Evolutionary conservation across 164 flowering plant genomes (phyloP), one percentile per base, ranked within the genome.

Genomic region (Paratinospora sagittata): DNA sequence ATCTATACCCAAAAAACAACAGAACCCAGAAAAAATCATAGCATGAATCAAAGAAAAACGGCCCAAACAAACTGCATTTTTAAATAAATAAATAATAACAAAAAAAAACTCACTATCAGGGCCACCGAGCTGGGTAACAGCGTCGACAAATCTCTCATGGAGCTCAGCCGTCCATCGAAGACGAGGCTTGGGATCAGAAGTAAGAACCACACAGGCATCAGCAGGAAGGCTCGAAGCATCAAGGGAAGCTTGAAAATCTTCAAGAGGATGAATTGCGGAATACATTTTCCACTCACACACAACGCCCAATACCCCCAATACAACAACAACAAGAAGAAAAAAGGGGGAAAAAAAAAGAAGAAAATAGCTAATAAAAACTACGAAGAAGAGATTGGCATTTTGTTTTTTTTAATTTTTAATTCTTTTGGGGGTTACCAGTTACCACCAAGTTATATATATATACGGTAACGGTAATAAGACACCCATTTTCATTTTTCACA

Each of bases 161-260:
- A 84, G 85, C 72, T 84, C 87, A 41, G 84, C 77, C 5, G 87
- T 84, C 87, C 87, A 84, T 37, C 87, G 74, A 37, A 84, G 84
- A 8, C 87, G 82, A n/a, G 87, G 87, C 68, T 82, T 82, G 1
- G 86, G 86, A 67, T 84, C 86, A 64, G 83, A 65, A 68, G 84
- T 78, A 37, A 82, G 78, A 67, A 84, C 83, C 52, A 84, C 70
- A 49, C 86, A 89, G 37, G 89, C 81, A 63, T 89, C 96, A 3
- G 83, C 88, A 36, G 86, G 82, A 30, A 83, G 78, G 67, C 79
- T 83, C 55, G 85, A 81, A 57, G 84, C 81, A 19, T 81, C 89
- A 65, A 79, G 67, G 65, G 81, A 26, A 24, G 77, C 78, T 66
- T 77, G 83, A 34, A 73, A 62, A 68, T 60, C 65, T 5, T 73